These are phyloP conservation scores for Solanum megistacrolobum DNA, from an alignment of 257 asterid species.

Conservation along the genomic window DNA sequence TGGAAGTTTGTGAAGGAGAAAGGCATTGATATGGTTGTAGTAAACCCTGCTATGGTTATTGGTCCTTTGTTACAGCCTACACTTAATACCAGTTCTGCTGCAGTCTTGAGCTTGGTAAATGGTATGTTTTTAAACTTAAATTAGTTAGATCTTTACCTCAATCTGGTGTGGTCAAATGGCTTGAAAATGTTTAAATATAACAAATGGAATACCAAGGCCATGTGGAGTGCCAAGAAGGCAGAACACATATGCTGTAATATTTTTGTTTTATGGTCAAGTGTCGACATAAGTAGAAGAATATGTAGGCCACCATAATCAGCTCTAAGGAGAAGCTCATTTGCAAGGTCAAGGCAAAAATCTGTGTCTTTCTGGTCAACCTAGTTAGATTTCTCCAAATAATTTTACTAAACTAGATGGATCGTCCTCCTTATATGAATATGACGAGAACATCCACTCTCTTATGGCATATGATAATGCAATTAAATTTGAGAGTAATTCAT, in stretches of 20 bases:
- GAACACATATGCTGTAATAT: background rate
- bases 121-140: constrained; percentile 22
- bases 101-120: constrained; percentile 46
- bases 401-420: background rate
- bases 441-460: background rate
- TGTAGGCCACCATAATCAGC: background rate
- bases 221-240: background rate
- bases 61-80: constrained; percentile 79
- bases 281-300: background rate
- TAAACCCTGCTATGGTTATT: constrained; percentile 70
- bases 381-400: background rate
- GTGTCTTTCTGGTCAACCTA: background rate
- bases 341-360: background rate
- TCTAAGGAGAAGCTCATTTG: background rate
- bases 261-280: background rate
- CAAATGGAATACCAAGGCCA: background rate
- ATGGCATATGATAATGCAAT: background rate
- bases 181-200: background rate
- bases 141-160: background rate
- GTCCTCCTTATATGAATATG: background rate
- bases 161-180: background rate
- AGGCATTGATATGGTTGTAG: constrained; percentile 53
- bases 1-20: constrained; percentile 73
- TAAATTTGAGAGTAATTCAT: background rate
- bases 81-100: constrained; percentile 63